phyloP scores from a whole-genome alignment of 1,284 basidiomycete species.

The Lentinus polychrous region DNA sequence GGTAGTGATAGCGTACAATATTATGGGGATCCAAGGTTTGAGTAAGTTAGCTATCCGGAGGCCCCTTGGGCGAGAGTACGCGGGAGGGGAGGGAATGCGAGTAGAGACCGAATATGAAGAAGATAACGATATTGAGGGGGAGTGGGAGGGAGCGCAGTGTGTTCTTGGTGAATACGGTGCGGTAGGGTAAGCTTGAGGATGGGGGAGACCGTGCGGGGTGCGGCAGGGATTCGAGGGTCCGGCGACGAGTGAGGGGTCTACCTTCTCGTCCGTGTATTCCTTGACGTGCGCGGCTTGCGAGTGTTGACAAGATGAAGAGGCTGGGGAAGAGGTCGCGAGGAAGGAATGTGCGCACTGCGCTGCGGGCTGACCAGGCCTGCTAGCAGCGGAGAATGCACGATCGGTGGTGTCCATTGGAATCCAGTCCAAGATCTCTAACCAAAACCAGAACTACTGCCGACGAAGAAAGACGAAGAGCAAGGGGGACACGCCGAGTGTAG shows the following conservation, averaged over 20 bases:
- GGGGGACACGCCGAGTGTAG: background rate
- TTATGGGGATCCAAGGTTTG: conserved; percentile 66
- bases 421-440: conserved; percentile 23
- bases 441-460: conserved; percentile 1
- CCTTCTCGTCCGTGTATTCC: conserved; percentile 7
- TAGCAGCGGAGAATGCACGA: conserved; percentile 6
- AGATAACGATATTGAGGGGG: conserved; percentile 1
- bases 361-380: conserved; percentile 19
- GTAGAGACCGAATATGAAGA: conserved; percentile 20
- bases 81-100: conserved; percentile 23
- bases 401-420: conserved; percentile 25
- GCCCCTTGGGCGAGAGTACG: conserved; percentile 41
- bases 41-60: conserved; percentile 49
- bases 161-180: conserved; percentile 2
- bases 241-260: background rate
- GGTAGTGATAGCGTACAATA: conserved; percentile 61
- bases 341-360: background rate
- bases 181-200: conserved; percentile 9
- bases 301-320: conserved; percentile 9
- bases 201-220: conserved; percentile 22
- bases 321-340: conserved; percentile 1
- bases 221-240: conserved; percentile 6
- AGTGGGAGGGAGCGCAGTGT: conserved; percentile 1
- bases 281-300: conserved; percentile 14
- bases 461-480: conserved; percentile 3